phyloP scores from a whole-genome alignment of 441 rosid species.

The Breynia disticha region DNA sequence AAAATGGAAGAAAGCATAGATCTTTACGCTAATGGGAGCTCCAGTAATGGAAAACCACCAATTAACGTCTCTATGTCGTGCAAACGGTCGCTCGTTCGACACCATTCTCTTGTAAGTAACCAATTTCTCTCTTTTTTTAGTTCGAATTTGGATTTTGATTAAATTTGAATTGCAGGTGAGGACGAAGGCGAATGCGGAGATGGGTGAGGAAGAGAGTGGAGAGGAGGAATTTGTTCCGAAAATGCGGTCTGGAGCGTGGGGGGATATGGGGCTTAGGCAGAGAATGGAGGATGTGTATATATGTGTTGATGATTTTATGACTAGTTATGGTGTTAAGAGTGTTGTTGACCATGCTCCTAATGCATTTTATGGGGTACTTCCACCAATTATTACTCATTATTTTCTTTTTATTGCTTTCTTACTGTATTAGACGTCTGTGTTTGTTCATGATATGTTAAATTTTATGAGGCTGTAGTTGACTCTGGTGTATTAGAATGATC shows the following conservation, averaged over 20 bases:
- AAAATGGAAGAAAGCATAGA: constrained; percentile 53
- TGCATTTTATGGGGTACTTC: constrained; percentile 83
- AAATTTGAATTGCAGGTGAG: constrained; percentile 50
- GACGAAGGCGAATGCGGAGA: constrained; percentile 30
- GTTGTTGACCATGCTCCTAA: constrained; percentile 32
- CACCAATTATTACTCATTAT: no score
- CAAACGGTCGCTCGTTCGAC: constrained; percentile 61
- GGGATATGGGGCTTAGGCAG: constrained; percentile 55
- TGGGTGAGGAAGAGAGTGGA: constrained; percentile 30
- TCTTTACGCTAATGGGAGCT: constrained; percentile 31
- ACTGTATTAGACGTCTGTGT: no score
- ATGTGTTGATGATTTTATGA: constrained; percentile 50
- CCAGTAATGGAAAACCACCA: constrained; percentile 56
- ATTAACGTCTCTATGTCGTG: constrained; percentile 21
- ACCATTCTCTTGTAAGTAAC: constrained; percentile 56
- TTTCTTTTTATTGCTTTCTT: neutral
- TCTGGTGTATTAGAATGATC: no score
- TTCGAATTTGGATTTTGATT: neutral
- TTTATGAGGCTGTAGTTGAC: neutral
- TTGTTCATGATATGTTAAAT: neutral
- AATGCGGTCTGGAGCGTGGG: constrained; percentile 82
- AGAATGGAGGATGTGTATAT: constrained; percentile 76
- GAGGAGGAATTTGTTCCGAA: constrained; percentile 41
- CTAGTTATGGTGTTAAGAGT: constrained; percentile 34
- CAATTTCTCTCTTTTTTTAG: neutral